Conservation (phyloP, 768 basidiomycete species). For the Tulasnella sp. region DNA sequence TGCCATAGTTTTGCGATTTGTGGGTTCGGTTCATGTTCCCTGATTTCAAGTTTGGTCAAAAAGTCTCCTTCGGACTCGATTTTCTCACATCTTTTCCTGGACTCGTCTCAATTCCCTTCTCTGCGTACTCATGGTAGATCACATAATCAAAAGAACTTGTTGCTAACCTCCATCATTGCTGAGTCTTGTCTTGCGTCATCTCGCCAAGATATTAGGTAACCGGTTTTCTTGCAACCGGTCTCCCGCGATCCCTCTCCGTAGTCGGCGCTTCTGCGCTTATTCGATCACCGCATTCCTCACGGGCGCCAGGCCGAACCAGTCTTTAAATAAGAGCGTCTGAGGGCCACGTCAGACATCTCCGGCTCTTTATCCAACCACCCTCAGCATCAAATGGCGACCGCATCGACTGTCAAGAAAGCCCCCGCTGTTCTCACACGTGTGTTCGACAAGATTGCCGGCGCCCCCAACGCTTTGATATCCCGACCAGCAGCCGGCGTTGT, state of each 20-base stretch:
- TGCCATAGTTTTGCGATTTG: neutral
- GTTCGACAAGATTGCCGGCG: constrained; percentile 12
- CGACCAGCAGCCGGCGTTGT: neutral
- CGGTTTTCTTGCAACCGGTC: neutral
- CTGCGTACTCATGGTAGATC: neutral
- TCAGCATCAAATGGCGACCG: neutral
- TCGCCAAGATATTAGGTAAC: neutral
- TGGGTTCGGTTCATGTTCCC: neutral
- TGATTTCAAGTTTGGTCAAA: neutral
- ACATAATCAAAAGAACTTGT: constrained; percentile 7
- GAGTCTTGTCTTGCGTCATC: neutral
- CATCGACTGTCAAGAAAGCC: neutral
- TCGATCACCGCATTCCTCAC: neutral
- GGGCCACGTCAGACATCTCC: neutral
- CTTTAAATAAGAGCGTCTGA: neutral
- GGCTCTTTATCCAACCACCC: neutral
- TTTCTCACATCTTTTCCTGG: neutral
- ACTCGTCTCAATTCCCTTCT: neutral
- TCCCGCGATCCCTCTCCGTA: neutral
- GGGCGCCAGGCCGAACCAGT: neutral
- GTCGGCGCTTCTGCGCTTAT: neutral
- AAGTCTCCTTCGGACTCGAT: neutral
- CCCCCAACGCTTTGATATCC: neutral
- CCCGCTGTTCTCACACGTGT: neutral
- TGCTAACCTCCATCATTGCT: neutral